Base-by-base conservation (phyloP, 2,329 filamentous ascomycete species). In the Pseudogymnoascus sp. region DNA sequence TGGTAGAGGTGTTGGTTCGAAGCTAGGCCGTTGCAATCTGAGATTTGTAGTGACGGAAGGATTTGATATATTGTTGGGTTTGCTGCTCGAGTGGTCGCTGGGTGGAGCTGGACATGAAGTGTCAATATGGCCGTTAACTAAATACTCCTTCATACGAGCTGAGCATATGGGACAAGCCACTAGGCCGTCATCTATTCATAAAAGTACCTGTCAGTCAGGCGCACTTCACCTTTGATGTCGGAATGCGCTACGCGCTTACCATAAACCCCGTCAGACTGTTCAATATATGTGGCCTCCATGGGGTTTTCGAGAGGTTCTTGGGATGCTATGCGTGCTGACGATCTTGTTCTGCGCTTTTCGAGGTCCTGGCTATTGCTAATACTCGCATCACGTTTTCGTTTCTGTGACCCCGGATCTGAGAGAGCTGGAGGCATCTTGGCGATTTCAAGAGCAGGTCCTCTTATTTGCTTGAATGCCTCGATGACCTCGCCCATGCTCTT, bases 401-500 rank as follows among this genome's bases (percentile, higher is more conserved):
- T 91, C 1, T 77, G 75, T 2, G 75, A 73, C 8, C 65, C 62
- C 14, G 67, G 64, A 10, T 65, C 57, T 0, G 67, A 60, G 14
- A 68, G 54, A 31, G 70, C 67, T n/a, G 73, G 69, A n/a, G 77
- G 75, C 61, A 71, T 77, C 57, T 76, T 82, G 31, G 91, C 91
- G 69, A 92, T 79, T 0, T 81, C 78, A 26, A 97, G 74, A 3
- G 89, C 80, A 18, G 77, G 77, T 3, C 82, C 75, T 63, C 93
- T 81, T 4, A 86, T 85, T 62, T 80, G 82, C 67, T 84, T 79
- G 68, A 97, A 99, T 0, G 86, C 84, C 40, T 91, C 86, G 7
- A 96, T 90, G 1, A 93, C 81, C 72, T 97, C 93, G 71, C 95
- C 86, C 67, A 97, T 79, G 0, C 88, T 86, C 83, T 88, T 90